Evolutionary conservation across 1,139 yeast species (phyloP), one percentile per base, ranked within the genome.

Genomic region (Scheffersomyces insectosa): DNA sequence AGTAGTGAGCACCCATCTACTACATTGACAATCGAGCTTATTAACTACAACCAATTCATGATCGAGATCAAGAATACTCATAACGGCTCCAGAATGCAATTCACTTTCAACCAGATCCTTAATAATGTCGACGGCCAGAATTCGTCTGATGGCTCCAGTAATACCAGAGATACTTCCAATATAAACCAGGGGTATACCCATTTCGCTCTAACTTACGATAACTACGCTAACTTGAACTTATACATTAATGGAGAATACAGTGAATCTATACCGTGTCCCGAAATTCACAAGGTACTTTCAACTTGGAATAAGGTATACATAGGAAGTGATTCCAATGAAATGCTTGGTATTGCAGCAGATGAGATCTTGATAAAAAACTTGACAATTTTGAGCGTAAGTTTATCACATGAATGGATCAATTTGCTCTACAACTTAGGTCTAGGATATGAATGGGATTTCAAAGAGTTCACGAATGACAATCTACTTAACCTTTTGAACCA

Each of bases 211-310:
- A 70, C 77, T 0, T 74, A 64, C 47, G 78, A 74, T 49, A 54
- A 53, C 12, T 64, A 63, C 47, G 59, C 65, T 8, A 72, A 71
- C 46, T 59, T 74, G 40, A 70, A 65, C 44, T 57, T 74, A 12
- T 73, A 50, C 47, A 47, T 74, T 7, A 68, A 74, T 49, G 79
- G 79, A 4, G 75, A 72, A 37, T 70, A 70, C 45, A 63, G 73
- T 37, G 79, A 74, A 47, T 69, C 74, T 10, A 70, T 73, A 8
- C 78, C 79, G 1, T 70, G 76, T 42, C 70, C 77, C 1, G 67
- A 65, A 13, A 51, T 72, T 5, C 51, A 54, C 34, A 63, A 64
- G 42, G 53, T 54, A 13, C 44, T 67, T 2, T 55, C 58, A 11
- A 50, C 50, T 4, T 74, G 77, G 77, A 67, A 71, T 49, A 73